Evolutionary conservation across 2,329 filamentous ascomycete genomes (phyloP), one percentile per base, ranked within the genome.

Genomic region (Colletotrichum paranaense): DNA sequence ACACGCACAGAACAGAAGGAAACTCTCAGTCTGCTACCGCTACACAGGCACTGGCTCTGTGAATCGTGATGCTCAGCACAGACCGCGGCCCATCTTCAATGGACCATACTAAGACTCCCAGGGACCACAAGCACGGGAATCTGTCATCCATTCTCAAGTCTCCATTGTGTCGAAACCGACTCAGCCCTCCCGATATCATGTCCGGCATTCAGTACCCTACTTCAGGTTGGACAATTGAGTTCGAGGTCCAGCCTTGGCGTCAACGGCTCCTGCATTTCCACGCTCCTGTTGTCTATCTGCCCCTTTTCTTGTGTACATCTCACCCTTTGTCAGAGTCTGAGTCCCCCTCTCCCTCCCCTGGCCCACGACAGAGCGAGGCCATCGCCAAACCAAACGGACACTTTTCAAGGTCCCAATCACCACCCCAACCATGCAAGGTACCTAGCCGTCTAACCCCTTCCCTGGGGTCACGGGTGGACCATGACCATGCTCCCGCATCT

Each of bases 111-210:
- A 22, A 22, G 42, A 49, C 42, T 49, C 42, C 42, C 19, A 49
- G 19, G 42, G 42, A 49, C 42, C 42, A 49, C 19, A 35, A 55
- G 49, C 42, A 26, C 46, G 53, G 56, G 59, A 53, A 73, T 64
- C 60, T 73, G 60, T 56, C 67, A 62, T 64, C 59, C 68, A 55
- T 53, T 67, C 62, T 35, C 30, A 35, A 35, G 32, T 35, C 32
- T 65, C 56, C 38, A 52, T 46, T 71, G 56, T 73, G 56, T 57
- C 67, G 60, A 73, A 70, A 57, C 71, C 67, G 57, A 63, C 67
- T 71, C 55, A 60, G 60, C 56, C 56, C 62, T 66, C 59, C 46
- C 60, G 32, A 65, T 55, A 59, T 63, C 57, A 56, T 55, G 46
- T 42, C 59, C 32, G 32, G 35, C 52, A 38, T 38, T 60, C 49